Conservation (phyloP, 2,329 filamentous ascomycete genomes). For the Lecanoromycetidae sp. region DNA sequence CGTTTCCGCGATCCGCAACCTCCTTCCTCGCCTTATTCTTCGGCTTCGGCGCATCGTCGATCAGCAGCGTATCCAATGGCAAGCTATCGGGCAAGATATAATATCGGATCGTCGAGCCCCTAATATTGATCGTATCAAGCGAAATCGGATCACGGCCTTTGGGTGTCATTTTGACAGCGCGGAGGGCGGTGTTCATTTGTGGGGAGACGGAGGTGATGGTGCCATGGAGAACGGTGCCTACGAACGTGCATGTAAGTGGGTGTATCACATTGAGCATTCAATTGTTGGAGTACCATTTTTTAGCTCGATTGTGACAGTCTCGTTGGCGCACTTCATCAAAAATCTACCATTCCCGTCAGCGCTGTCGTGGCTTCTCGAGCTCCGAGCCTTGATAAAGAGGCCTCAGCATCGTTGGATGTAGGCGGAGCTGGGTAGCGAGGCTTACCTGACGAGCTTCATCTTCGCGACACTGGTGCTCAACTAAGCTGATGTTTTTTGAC, state of each 20-base stretch:
- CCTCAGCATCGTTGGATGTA: conserved; percentile 34
- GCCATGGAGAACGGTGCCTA: conserved; percentile 90
- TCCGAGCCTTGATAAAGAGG: conserved; percentile 27
- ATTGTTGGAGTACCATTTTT: conserved; percentile 80
- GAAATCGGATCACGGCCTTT: conserved; percentile 76
- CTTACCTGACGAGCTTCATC: conserved; percentile 97
- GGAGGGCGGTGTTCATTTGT: conserved; percentile 95
- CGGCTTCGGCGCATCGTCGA: conserved; percentile 93
- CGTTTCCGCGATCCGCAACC: conserved; percentile 45
- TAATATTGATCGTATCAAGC: conserved; percentile 92
- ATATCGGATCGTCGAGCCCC: conserved; percentile 91
- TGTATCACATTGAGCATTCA: too few relatives aligned
- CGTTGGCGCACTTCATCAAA: conserved; percentile 98
- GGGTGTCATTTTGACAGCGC: conserved; percentile 91
- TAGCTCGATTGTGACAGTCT: conserved; percentile 95
- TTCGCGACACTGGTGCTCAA: too few relatives aligned
- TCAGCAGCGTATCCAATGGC: conserved; percentile 84
- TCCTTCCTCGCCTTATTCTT: conserved; percentile 99
- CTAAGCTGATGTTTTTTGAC: too few relatives aligned
- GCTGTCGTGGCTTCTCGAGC: conserved; percentile 15
- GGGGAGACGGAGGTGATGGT: conserved; percentile 94
- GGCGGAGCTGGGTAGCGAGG: conserved; percentile 20
- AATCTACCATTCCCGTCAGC: conserved; percentile 51
- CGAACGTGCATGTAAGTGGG: conserved; percentile 3
- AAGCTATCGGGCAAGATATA: conserved; percentile 93